Conservation (phyloP, 2,329 filamentous ascomycete species). For the Lachnellula occidentalis region DNA sequence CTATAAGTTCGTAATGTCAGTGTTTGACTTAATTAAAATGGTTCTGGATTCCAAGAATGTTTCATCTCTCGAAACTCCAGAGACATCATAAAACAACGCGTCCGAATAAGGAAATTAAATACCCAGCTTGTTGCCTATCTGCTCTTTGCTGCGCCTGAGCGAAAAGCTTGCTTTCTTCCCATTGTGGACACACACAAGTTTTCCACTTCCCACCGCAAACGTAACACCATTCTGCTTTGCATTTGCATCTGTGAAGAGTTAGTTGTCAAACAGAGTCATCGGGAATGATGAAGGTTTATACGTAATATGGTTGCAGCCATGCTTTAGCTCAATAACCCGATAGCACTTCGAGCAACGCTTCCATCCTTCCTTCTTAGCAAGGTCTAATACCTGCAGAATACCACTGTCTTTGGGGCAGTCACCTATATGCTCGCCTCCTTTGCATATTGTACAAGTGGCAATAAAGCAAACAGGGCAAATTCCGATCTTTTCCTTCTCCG, state of each 20-base stretch:
- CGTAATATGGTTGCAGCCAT: constrained; percentile 51
- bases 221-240: constrained; percentile 43
- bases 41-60: too few relatives aligned
- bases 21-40: too few relatives aligned
- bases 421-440: constrained; percentile 36
- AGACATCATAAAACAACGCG: too few relatives aligned
- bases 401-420: constrained; percentile 42
- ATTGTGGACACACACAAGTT: constrained; percentile 33
- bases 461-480: constrained; percentile 37
- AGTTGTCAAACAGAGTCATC: not conserved
- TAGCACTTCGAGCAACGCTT: constrained; percentile 42
- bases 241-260: constrained; percentile 37
- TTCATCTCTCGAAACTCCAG: too few relatives aligned
- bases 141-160: constrained; percentile 30
- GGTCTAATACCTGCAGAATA: constrained; percentile 26
- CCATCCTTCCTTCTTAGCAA: constrained; percentile 42
- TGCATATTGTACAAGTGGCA: constrained; percentile 46
- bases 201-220: constrained; percentile 39
- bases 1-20: not conserved
- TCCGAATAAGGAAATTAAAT: too few relatives aligned
- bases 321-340: constrained; percentile 40
- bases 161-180: constrained; percentile 32
- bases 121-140: not conserved
- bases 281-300: constrained; percentile 23
- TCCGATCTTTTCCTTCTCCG: constrained; percentile 26